A percentile compares a stretch with the other conserved stretches of the same genome.
These are phyloP conservation scores for Chloromonas sp. DNA, from an alignment of 163 green algal species.

Conservation along the genomic window DNA sequence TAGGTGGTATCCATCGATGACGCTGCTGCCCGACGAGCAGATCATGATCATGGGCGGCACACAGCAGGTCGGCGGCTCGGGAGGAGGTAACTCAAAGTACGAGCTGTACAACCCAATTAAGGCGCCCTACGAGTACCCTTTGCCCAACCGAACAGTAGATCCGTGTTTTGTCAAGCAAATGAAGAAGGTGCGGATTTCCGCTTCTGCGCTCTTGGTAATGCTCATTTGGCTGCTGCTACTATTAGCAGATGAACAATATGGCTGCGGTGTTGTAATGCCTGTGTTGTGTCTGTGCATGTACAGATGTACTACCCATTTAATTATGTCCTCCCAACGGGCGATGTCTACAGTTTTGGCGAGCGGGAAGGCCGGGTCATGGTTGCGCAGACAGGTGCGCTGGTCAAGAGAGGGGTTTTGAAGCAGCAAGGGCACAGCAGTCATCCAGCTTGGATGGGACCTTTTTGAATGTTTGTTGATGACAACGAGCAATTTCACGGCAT, in stretches of 20 bases:
- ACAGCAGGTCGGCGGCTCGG: slow-evolving; percentile 23
- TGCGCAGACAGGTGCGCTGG: not conserved
- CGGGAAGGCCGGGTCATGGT: slow-evolving; percentile 25
- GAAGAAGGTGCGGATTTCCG: not conserved
- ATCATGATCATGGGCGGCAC: slow-evolving; percentile 39
- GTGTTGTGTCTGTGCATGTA: not conserved
- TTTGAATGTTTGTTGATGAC: too few species aligned
- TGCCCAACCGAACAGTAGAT: not conserved
- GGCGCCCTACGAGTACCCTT: not conserved
- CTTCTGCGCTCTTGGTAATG: too few species aligned
- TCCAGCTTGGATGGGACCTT: too few species aligned
- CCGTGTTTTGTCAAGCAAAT: slow-evolving; percentile 6
- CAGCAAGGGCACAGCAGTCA: too few species aligned
- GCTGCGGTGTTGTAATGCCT: too few species aligned
- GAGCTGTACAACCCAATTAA: slow-evolving; percentile 17
- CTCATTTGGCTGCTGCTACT: too few species aligned
- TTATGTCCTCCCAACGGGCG: slow-evolving; percentile 29
- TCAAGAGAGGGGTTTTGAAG: not conserved
- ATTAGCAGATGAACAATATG: too few species aligned
- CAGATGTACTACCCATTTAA: slow-evolving; percentile 36
- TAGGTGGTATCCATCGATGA: slow-evolving; percentile 28
- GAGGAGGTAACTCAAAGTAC: slow-evolving; percentile 23
- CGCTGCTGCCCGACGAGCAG: slow-evolving; percentile 24
- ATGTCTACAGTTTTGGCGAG: slow-evolving; percentile 29
- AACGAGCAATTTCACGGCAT: too few species aligned